These are phyloP conservation scores for Pleurotus ostreatus DNA, from an alignment of 768 basidiomycete genomes.

Conservation along the genomic window DNA sequence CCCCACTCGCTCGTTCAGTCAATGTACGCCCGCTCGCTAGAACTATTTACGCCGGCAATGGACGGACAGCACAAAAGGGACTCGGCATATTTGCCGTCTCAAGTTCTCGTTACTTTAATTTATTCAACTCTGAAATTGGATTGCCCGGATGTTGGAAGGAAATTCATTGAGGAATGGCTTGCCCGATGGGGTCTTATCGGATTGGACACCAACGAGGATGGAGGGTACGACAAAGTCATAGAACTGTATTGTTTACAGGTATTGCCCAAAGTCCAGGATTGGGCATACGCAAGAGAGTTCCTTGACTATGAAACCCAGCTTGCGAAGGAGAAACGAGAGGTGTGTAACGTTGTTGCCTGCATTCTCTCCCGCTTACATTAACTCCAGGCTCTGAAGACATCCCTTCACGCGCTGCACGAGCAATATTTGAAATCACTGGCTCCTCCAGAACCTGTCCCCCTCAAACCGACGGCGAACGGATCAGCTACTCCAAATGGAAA, in stretches of 20 bases:
- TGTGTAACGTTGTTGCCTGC: conserved; percentile 23
- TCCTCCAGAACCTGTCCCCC: conserved; percentile 12
- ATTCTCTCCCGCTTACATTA: conserved; percentile 10
- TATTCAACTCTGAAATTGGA: conserved; percentile 68
- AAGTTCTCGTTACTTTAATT: conserved; percentile 66
- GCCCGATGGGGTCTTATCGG: conserved; percentile 43
- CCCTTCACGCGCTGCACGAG: conserved; percentile 36
- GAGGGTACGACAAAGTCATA: conserved; percentile 67
- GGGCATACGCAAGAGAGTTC: conserved; percentile 79
- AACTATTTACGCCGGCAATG: conserved; percentile 57
- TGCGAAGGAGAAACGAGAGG: conserved; percentile 43
- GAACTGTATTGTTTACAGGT: conserved; percentile 75
- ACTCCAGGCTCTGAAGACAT: conserved; percentile 32
- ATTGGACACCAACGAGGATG: conserved; percentile 31
- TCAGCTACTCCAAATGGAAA: conserved; percentile 10
- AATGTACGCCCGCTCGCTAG: conserved; percentile 60
- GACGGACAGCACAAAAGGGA: conserved; percentile 28
- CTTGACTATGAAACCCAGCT: conserved; percentile 71
- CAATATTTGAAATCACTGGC: conserved; percentile 31
- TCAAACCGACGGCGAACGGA: neutral
- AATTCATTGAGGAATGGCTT: conserved; percentile 78
- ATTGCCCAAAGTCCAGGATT: conserved; percentile 68
- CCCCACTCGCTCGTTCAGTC: conserved; percentile 54
- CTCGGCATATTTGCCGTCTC: conserved; percentile 62
- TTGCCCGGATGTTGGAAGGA: conserved; percentile 54